phyloP scores from a whole-genome alignment of 768 basidiomycete species.

The Infundibulicybe gibba region DNA sequence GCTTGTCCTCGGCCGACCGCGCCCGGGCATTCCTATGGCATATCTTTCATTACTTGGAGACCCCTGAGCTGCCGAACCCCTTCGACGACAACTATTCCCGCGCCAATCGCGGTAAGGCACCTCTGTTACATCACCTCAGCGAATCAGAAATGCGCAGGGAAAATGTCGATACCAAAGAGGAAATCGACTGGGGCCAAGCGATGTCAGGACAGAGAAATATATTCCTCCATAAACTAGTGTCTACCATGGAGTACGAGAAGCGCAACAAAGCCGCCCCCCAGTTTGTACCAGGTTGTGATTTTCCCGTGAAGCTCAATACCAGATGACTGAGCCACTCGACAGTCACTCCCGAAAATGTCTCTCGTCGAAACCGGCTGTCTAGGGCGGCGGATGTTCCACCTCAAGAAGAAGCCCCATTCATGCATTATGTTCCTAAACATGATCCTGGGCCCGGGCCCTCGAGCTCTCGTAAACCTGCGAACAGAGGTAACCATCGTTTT shows the following conservation, averaged over 20 bases:
- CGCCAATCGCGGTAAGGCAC: slow-evolving; percentile 57
- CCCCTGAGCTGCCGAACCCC: slow-evolving; percentile 59
- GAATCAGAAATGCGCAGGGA: slow-evolving; percentile 54
- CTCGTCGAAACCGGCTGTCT: slow-evolving; percentile 29
- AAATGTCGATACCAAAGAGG: slow-evolving; percentile 77
- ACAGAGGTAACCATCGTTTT: slow-evolving; percentile 10
- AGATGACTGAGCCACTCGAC: no score
- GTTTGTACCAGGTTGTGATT: slow-evolving; percentile 39
- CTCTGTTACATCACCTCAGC: slow-evolving; percentile 52
- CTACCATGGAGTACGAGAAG: slow-evolving; percentile 49
- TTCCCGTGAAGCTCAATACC: neutral
- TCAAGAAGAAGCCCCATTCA: slow-evolving; percentile 41
- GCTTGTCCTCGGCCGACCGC: slow-evolving; percentile 67
- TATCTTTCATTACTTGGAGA: slow-evolving; percentile 78
- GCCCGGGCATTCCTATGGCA: slow-evolving; percentile 83
- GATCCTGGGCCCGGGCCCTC: slow-evolving; percentile 17
- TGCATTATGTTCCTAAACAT: slow-evolving; percentile 46
- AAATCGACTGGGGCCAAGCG: slow-evolving; percentile 70
- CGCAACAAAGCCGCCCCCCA: slow-evolving; percentile 40
- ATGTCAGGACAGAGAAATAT: slow-evolving; percentile 72
- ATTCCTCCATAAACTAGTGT: slow-evolving; percentile 69
- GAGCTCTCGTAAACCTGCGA: slow-evolving; percentile 12
- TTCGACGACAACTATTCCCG: slow-evolving; percentile 68
- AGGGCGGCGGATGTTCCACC: slow-evolving; percentile 31
- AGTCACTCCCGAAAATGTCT: slow-evolving; percentile 16